These are phyloP conservation scores for Diaporthe sp. DNA, from an alignment of 2,329 filamentous ascomycete species.

Conservation along the genomic window DNA sequence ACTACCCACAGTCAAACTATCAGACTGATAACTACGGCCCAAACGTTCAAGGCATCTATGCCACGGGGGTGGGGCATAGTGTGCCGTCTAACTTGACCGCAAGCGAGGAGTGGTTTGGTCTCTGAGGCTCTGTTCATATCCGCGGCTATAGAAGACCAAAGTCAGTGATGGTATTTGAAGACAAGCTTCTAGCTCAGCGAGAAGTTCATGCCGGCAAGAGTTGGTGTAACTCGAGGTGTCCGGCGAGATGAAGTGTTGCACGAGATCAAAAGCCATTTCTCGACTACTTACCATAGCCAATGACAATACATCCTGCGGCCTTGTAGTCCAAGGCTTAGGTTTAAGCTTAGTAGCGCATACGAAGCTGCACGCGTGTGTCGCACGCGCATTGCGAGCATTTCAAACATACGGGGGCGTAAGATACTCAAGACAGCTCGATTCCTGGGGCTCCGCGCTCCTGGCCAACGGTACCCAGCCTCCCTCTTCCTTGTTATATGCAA, in stretches of 20 bases:
- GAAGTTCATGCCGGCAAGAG: neutral
- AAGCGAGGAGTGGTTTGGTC: slow-evolving; percentile 52
- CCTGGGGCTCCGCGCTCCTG: neutral
- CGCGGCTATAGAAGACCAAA: neutral
- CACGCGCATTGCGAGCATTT: neutral
- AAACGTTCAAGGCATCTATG: slow-evolving; percentile 52
- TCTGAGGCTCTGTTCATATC: slow-evolving; percentile 38
- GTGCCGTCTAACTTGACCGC: slow-evolving; percentile 46
- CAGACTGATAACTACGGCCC: slow-evolving; percentile 56
- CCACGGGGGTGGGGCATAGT: slow-evolving; percentile 45
- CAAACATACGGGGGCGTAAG: slow-evolving; percentile 12
- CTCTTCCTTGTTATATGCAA: slow-evolving; percentile 31
- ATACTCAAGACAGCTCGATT: neutral
- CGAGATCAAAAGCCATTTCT: neutral
- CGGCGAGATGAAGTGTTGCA: neutral
- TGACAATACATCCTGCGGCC: neutral
- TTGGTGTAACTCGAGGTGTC: neutral
- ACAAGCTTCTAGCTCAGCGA: neutral
- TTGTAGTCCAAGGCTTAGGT: neutral
- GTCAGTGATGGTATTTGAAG: neutral
- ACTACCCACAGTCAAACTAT: slow-evolving; percentile 54
- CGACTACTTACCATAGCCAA: neutral
- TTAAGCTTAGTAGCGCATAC: neutral
- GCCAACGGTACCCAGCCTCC: slow-evolving; percentile 18
- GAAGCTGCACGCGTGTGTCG: neutral